Evolutionary conservation across 768 basidiomycete genomes (phyloP).

Genomic region (Tremella fuciformis): DNA sequence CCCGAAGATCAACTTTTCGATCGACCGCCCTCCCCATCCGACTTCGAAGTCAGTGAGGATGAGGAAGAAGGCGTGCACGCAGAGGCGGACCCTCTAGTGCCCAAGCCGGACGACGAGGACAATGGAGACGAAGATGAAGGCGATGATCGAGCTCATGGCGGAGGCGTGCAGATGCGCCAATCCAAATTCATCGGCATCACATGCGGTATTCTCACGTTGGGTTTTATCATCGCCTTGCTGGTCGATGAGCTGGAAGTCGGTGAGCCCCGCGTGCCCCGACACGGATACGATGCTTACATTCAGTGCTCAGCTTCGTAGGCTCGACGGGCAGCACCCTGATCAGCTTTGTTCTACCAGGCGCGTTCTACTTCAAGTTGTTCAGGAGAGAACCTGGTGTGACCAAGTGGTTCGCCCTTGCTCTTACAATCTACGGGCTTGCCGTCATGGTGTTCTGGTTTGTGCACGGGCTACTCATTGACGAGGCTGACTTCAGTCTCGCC

Average conservation of each 20-base stretch:
- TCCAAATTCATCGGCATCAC: constrained; percentile 39
- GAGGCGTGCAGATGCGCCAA: constrained; percentile 29
- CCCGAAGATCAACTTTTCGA: constrained; percentile 10
- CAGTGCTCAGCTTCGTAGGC: constrained; percentile 93
- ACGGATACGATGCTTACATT: not conserved
- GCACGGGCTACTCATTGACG: not conserved
- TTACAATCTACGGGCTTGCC: constrained; percentile 70
- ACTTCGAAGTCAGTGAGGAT: constrained; percentile 10
- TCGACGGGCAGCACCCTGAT: constrained; percentile 95
- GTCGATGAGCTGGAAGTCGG: constrained; percentile 52
- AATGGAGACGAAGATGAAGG: constrained; percentile 17
- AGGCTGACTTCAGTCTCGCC: constrained; percentile 3
- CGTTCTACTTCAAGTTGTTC: constrained; percentile 90
- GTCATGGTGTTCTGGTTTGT: constrained; percentile 87
- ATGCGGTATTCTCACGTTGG: constrained; percentile 34
- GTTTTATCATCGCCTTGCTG: constrained; percentile 42
- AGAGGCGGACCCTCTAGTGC: constrained; percentile 36
- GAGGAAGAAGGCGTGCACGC: constrained; percentile 27
- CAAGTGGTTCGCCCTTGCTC: constrained; percentile 62
- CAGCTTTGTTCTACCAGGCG: constrained; percentile 89
- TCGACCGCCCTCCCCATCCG: not conserved
- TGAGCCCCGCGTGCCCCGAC: constrained; percentile 22
- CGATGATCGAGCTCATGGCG: constrained; percentile 11
- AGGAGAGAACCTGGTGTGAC: constrained; percentile 63
- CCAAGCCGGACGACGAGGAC: constrained; percentile 18